Percentiles rank a stretch among this genome's conserved stretches.
Conservation (phyloP, 2,329 filamentous ascomycete genomes). For the Penicillium sp. region DNA sequence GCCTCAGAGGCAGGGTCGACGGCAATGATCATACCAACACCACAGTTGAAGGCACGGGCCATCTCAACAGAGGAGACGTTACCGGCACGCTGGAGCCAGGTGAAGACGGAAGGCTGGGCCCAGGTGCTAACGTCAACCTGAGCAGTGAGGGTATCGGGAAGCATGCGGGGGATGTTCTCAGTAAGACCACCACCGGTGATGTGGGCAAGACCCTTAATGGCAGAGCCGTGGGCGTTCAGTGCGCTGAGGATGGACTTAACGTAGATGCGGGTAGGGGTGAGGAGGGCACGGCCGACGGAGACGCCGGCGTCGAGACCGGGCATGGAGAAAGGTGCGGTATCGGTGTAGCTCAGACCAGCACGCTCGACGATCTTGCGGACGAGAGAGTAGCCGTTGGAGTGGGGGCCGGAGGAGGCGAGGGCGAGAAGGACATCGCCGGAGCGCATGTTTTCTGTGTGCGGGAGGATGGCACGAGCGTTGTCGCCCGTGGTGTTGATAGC, state of each 20-base stretch:
- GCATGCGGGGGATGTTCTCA: slow-evolving; percentile 93
- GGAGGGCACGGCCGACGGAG: slow-evolving; percentile 69
- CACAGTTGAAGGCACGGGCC: slow-evolving; percentile 90
- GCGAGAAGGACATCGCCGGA: slow-evolving; percentile 83
- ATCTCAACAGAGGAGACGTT: slow-evolving; percentile 77
- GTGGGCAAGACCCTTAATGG: slow-evolving; percentile 87
- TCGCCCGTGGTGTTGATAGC: slow-evolving; percentile 62
- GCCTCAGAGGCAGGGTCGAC: slow-evolving; percentile 52
- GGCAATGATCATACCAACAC: slow-evolving; percentile 89
- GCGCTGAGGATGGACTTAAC: slow-evolving; percentile 76
- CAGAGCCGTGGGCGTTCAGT: slow-evolving; percentile 51
- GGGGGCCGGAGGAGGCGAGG: slow-evolving; percentile 79
- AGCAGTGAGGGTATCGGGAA: slow-evolving; percentile 74
- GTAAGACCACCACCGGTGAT: slow-evolving; percentile 92
- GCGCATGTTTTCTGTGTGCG: slow-evolving; percentile 71
- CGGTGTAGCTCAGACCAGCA: slow-evolving; percentile 68
- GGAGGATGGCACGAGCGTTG: slow-evolving; percentile 65
- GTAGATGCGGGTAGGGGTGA: slow-evolving; percentile 92
- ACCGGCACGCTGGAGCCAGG: slow-evolving; percentile 74
- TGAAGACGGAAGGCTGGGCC: slow-evolving; percentile 75
- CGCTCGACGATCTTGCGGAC: slow-evolving; percentile 82
- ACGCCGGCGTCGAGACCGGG: slow-evolving; percentile 62
- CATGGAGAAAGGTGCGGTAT: slow-evolving; percentile 73
- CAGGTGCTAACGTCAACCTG: slow-evolving; percentile 76
- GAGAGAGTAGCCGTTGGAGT: slow-evolving; percentile 98